Base-by-base conservation (phyloP, 148 eudicot species). In the Simmondsia chinensis region DNA sequence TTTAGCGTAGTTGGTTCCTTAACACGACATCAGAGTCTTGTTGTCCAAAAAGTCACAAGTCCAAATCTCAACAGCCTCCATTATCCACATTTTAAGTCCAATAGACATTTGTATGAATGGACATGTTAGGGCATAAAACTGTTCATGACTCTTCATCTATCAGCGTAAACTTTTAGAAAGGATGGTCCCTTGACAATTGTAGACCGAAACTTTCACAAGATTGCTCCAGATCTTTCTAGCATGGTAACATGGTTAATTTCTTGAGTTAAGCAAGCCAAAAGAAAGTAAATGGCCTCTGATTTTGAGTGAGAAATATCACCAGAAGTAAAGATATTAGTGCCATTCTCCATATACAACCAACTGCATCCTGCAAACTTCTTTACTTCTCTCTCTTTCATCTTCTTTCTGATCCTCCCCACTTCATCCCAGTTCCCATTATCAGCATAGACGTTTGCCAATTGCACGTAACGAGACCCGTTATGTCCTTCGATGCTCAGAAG, bases 321-420 rank as follows among this genome's bases (percentile, higher is more conserved):
- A 10, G 93, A 81, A 16, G 71, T 89, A 52, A 89, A 84, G 35
- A 43, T 44, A 46, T 59, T 72, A 36, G 74, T 62, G 42, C 51
- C 74, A 39, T 60, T 60, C 38, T 72, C 88, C 37, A 76, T 38
- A 54, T 65, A 43, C 30, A 82, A 50, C 97, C 97, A 84, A 64
- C 97, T 84, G 48, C 93, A 81, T 41, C 97, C 97, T 33, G 80
- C 79, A 60, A 46, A 30, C 67, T 85, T 89, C 65, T 66, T 84
- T 17, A 55, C 87, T 46, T 79, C 94, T 36, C 51, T 76, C 26
- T 76, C 88, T 65, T 61, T 89, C 95, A 89, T 89, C 76, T 57
- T 74, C 82, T 75, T 81, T 69, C 88, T 66, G 50, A 85, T 64
- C 63, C 87, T 81, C 46, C 89, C 80, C 76, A 75, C 87, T 43